Evolutionary conservation across 2,329 filamentous ascomycete genomes (phyloP).

Genomic region (Mollisia scopiformis): DNA sequence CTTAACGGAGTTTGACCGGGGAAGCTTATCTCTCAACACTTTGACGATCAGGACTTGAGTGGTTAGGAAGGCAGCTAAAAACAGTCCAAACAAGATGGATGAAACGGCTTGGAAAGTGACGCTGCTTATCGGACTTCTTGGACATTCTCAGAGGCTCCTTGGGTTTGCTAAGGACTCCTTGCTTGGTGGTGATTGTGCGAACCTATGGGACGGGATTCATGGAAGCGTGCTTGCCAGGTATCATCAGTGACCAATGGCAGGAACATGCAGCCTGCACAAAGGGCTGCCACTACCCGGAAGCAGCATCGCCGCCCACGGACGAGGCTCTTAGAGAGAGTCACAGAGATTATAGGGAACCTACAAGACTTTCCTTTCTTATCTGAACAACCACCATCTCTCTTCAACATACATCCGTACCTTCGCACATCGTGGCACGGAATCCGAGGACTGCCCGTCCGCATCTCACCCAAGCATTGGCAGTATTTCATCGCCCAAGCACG

Average conservation of each 20-base stretch:
- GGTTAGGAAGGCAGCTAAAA: background rate
- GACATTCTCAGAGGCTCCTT: background rate
- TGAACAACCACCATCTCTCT: background rate
- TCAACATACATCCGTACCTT: background rate
- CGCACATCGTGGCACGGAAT: background rate
- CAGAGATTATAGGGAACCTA: background rate
- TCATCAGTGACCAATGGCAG: background rate
- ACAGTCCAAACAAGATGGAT: background rate
- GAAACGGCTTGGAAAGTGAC: background rate
- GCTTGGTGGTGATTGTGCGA: background rate
- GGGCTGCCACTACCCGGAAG: background rate
- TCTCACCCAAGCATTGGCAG: background rate
- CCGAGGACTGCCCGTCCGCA: background rate
- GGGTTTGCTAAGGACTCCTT: background rate
- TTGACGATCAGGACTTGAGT: background rate
- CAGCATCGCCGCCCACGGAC: background rate
- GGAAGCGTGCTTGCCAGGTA: background rate
- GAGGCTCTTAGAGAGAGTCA: background rate
- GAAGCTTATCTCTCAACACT: slow-evolving; percentile 13
- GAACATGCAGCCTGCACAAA: background rate
- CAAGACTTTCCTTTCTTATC: background rate
- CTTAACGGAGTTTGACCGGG: background rate
- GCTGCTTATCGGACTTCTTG: slow-evolving; percentile 2
- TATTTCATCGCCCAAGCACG: background rate
- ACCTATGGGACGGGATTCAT: background rate